These are phyloP conservation scores for Diaporthe citriasiana DNA, from an alignment of 2,329 filamentous ascomycete species.

Conservation along the genomic window DNA sequence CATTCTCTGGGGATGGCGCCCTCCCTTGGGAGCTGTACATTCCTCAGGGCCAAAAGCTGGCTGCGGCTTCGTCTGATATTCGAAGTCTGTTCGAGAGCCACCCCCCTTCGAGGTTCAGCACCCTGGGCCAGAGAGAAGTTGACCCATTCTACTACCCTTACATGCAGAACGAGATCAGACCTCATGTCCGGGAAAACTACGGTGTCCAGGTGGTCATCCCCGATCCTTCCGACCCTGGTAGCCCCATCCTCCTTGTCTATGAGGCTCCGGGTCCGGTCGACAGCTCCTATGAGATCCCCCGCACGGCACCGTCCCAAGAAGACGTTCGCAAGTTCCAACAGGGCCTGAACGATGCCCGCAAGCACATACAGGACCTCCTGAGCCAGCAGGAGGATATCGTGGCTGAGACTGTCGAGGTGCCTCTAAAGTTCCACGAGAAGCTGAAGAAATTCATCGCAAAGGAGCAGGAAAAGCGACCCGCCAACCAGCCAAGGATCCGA, in stretches of 20 bases:
- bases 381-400: constrained; percentile 70
- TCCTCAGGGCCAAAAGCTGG: constrained; percentile 84
- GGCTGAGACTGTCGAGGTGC: constrained; percentile 68
- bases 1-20: constrained; percentile 76
- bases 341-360: constrained; percentile 68
- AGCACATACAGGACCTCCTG: constrained; percentile 70
- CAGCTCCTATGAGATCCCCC: constrained; percentile 67
- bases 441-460: constrained; percentile 75
- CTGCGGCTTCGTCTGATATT: constrained; percentile 82
- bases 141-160: constrained; percentile 86
- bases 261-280: constrained; percentile 71
- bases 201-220: constrained; percentile 83
- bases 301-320: constrained; percentile 63
- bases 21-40: constrained; percentile 92
- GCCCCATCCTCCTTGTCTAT: constrained; percentile 80
- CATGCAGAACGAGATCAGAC: constrained; percentile 74
- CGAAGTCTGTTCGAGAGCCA: constrained; percentile 80
- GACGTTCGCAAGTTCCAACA: constrained; percentile 69
- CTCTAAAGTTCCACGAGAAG: constrained; percentile 74
- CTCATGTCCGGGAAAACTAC: constrained; percentile 74
- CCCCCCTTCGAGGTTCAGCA: constrained; percentile 78
- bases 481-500: constrained; percentile 71
- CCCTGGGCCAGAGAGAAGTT: constrained; percentile 65
- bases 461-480: constrained; percentile 70
- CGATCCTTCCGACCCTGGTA: constrained; percentile 69